Conservation (phyloP, 805 yeast genomes). For the Candida taoyuanica region DNA sequence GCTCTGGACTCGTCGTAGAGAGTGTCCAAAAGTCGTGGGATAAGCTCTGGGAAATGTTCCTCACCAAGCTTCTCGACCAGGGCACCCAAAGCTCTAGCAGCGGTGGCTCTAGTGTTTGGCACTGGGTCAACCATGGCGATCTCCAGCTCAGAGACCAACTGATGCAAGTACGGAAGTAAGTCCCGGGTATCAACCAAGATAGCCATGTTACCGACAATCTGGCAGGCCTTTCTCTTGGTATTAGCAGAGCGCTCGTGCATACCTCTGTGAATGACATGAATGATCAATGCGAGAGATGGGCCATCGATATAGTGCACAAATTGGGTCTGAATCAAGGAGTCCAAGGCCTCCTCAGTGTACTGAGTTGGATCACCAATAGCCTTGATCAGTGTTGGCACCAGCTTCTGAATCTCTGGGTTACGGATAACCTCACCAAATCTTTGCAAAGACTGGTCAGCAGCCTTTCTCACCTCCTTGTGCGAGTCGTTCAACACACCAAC, state of each 20-base stretch:
- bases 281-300: slow-evolving; percentile 91
- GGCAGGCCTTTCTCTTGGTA: slow-evolving; percentile 90
- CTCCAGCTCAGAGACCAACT: slow-evolving; percentile 77
- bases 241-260: slow-evolving; percentile 91
- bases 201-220: slow-evolving; percentile 98
- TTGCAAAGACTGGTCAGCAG: slow-evolving; percentile 85
- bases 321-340: slow-evolving; percentile 80
- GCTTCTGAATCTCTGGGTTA: slow-evolving; percentile 92
- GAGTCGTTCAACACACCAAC: slow-evolving; percentile 93
- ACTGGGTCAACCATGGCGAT: slow-evolving; percentile 98
- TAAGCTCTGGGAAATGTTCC: slow-evolving; percentile 87
- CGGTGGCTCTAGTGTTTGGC: slow-evolving; percentile 94
- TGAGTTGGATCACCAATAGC: slow-evolving; percentile 97
- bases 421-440: slow-evolving; percentile 95
- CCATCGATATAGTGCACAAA: slow-evolving; percentile 98
- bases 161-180: slow-evolving; percentile 74
- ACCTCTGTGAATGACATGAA: slow-evolving; percentile 94
- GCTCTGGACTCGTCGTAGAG: slow-evolving; percentile 71
- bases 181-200: slow-evolving; percentile 88
- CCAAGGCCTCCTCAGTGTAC: slow-evolving; percentile 82
- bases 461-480: slow-evolving; percentile 93
- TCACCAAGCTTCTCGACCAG: slow-evolving; percentile 95
- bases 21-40: slow-evolving; percentile 72
- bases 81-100: slow-evolving; percentile 95
- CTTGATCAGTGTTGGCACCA: slow-evolving; percentile 80